Percentiles rank a stretch among this genome's conserved stretches.
Evolutionary conservation across 1,139 yeast species (phyloP).

Genomic region (Zhuliangozyma parablackwelliae): DNA sequence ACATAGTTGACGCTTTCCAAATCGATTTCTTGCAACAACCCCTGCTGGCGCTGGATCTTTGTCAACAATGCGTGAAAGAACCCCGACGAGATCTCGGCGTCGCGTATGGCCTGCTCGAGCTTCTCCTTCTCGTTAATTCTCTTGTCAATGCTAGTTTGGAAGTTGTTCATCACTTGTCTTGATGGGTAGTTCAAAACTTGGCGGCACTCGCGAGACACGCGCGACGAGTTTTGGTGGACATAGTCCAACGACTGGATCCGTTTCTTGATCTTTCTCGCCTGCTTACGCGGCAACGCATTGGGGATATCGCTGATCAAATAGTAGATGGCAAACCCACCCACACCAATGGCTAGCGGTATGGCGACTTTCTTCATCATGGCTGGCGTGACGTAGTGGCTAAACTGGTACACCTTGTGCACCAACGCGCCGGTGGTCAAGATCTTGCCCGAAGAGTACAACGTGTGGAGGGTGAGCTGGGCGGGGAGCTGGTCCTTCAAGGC

Average conservation of each 20-base stretch:
- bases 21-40: slow-evolving; percentile 46
- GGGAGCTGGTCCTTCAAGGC: slow-evolving; percentile 34
- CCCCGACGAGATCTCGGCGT: slow-evolving; percentile 54
- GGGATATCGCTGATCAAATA: slow-evolving; percentile 80
- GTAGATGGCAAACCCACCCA: slow-evolving; percentile 55
- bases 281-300: slow-evolving; percentile 79
- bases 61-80: slow-evolving; percentile 57
- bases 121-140: slow-evolving; percentile 58
- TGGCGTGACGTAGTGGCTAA: slow-evolving; percentile 26
- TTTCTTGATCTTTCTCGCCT: slow-evolving; percentile 63
- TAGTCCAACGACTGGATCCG: slow-evolving; percentile 69
- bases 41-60: slow-evolving; percentile 45
- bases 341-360: slow-evolving; percentile 47
- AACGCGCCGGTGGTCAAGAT: slow-evolving; percentile 42
- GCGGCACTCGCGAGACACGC: slow-evolving; percentile 79
- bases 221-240: slow-evolving; percentile 68
- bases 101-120: slow-evolving; percentile 48
- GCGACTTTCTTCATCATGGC: slow-evolving; percentile 30
- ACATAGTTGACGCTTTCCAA: slow-evolving; percentile 48
- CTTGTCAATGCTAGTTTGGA: slow-evolving; percentile 67
- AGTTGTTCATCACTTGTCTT: slow-evolving; percentile 73
- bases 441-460: slow-evolving; percentile 43
- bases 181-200: slow-evolving; percentile 79
- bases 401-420: slow-evolving; percentile 26
- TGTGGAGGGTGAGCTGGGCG: slow-evolving; percentile 37